Evolutionary conservation across 306 rosid genomes (phyloP).

Genomic region (Corylus avellana): DNA sequence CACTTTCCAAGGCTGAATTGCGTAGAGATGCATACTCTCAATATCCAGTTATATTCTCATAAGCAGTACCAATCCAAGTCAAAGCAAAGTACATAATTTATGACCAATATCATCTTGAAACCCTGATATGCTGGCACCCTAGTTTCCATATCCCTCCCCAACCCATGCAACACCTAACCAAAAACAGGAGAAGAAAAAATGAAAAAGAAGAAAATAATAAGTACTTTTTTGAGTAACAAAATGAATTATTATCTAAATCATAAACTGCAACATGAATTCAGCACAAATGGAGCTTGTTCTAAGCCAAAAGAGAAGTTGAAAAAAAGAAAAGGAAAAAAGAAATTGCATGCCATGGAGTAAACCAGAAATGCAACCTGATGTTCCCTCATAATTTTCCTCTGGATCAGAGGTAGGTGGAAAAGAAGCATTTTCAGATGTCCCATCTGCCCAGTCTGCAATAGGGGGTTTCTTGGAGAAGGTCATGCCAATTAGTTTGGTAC

Average conservation of each 20-base stretch:
- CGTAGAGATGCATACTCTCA: too few relatives aligned
- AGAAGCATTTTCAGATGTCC: constrained; percentile 31
- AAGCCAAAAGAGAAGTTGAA: neutral
- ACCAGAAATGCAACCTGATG: constrained; percentile 47
- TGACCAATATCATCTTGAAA: too few relatives aligned
- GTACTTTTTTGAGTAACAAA: neutral
- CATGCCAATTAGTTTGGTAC: constrained; percentile 42
- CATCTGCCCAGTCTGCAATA: constrained; percentile 30
- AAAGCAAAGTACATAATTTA: too few relatives aligned
- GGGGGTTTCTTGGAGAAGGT: constrained; percentile 43
- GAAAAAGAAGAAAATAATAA: neutral
- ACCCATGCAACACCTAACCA: neutral
- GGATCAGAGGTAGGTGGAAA: constrained; percentile 31
- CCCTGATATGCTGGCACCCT: neutral
- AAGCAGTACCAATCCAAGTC: too few relatives aligned
- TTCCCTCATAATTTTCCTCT: constrained; percentile 35
- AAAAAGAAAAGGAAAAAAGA: neutral
- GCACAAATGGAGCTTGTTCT: neutral
- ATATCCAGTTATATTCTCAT: too few relatives aligned
- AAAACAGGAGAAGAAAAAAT: neutral
- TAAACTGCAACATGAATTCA: neutral
- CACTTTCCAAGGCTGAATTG: too few relatives aligned
- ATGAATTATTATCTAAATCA: neutral
- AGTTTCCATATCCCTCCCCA: neutral
- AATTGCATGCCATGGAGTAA: constrained; percentile 22